Base-by-base conservation (phyloP, 306 rosid genomes). In the Lagenaria siceraria region DNA sequence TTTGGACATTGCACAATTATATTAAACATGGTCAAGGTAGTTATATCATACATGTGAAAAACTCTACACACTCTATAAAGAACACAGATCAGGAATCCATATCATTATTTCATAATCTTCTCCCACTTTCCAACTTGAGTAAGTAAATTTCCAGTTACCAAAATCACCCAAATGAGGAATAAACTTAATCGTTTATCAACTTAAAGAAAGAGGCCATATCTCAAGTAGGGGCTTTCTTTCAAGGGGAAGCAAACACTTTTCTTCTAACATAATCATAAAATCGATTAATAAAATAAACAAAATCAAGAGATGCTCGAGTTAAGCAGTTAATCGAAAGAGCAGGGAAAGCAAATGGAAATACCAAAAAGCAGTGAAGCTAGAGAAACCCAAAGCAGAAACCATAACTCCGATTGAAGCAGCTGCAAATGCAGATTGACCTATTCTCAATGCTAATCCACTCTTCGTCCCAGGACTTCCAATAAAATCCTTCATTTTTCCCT, bases 351-450 rank as follows among this genome's bases (percentile, higher is more conserved):
- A 51, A 22, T 0, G 35, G 70, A 33, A 65, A 79, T 89, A 94
- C 98, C 98, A 94, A 77, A 91, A 94, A 77, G 95, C 97, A 25
- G 98, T 90, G 86, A 78, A 90, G 80, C 81, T 66, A 35, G 95
- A 86, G 83, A 94, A 94, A 64, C 91, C 88, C 60, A 15, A 15
- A 29, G 97, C 83, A 79, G 96, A 83, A 86, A 89, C 90, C 98
- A 94, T 90, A 43, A 89, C 77, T 19, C 83, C 90, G 64, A 94
- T 91, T 51, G 98, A 88, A 68, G 90, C 86, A 42, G 90, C 85
- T 25, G 97, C 97, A 78, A 87, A 91, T 4, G 87, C 85, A 35
- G 89, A 90, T 81, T 94, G 98, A 60, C 96, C 95, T 15, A 91
- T 35, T 77, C 98, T 87, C 84, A 94, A 81, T 11, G 81, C 40